Evolutionary conservation across 352 stramenopile species (phyloP).

Genomic region (Phytophthora foliorum): DNA sequence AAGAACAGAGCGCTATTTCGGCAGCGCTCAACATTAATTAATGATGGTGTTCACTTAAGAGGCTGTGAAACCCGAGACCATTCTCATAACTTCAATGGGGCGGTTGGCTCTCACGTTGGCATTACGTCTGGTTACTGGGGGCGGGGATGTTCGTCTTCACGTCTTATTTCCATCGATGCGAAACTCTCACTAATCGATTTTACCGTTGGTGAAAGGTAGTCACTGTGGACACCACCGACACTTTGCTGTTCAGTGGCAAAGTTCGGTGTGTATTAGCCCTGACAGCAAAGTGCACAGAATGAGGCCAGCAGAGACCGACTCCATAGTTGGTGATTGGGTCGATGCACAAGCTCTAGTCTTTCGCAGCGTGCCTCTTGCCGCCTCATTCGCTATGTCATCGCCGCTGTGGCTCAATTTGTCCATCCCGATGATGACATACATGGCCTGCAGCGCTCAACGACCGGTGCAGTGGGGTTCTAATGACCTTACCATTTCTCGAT

Average conservation of each 20-base stretch:
- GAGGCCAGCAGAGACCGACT: slow-evolving; percentile 16
- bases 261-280: neutral
- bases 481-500: slow-evolving; percentile 19
- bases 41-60: no score
- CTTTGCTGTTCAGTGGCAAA: neutral
- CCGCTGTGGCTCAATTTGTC: slow-evolving; percentile 17
- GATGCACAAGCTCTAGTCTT: slow-evolving; percentile 1
- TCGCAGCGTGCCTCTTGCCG: slow-evolving; percentile 15
- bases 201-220: neutral
- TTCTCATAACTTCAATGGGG: neutral
- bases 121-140: no score
- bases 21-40: no score
- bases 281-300: slow-evolving; percentile 19
- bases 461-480: neutral
- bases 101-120: neutral
- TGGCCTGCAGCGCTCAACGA: neutral
- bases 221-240: neutral
- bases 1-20: neutral
- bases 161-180: neutral
- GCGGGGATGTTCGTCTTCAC: neutral
- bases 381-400: neutral
- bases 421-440: slow-evolving; percentile 6
- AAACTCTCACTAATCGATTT: neutral
- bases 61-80: neutral
- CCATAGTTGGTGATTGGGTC: slow-evolving; percentile 21